A percentile compares a stretch with the other conserved stretches of the same genome.
These are phyloP conservation scores for Torrubiella hemipterigena DNA, from an alignment of 2,329 filamentous ascomycete genomes.

Conservation along the genomic window DNA sequence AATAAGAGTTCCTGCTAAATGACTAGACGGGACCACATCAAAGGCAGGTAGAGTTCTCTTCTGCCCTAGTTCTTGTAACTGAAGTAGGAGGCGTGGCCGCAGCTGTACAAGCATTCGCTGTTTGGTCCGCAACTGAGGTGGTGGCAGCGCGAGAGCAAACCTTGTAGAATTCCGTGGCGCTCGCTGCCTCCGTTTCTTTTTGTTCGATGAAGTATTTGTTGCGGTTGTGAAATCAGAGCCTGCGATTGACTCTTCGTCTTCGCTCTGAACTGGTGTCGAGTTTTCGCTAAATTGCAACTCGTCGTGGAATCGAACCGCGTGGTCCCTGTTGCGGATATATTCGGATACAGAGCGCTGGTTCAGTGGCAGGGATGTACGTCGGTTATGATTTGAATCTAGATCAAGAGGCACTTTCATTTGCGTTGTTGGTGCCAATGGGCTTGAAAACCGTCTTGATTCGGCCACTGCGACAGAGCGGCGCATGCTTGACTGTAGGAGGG, in stretches of 20 bases:
- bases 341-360: slow-evolving; percentile 24
- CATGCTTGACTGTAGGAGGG: slow-evolving; percentile 30
- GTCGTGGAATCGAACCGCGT: slow-evolving; percentile 35
- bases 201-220: slow-evolving; percentile 25
- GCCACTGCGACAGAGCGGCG: slow-evolving; percentile 20
- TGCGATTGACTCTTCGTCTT: slow-evolving; percentile 33
- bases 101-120: slow-evolving; percentile 56
- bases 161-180: slow-evolving; percentile 44
- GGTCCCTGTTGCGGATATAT: slow-evolving; percentile 23
- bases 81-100: slow-evolving; percentile 56
- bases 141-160: slow-evolving; percentile 57
- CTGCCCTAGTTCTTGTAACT: slow-evolving; percentile 56
- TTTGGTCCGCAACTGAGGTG: slow-evolving; percentile 44
- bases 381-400: not conserved
- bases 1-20: slow-evolving; percentile 41
- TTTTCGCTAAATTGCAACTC: slow-evolving; percentile 19
- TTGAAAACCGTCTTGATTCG: slow-evolving; percentile 9
- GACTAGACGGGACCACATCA: slow-evolving; percentile 61
- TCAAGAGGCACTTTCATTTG: too few relatives aligned
- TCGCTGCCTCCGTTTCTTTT: slow-evolving; percentile 29
- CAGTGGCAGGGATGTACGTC: slow-evolving; percentile 7
- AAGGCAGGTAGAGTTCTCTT: slow-evolving; percentile 54
- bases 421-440: not conserved
- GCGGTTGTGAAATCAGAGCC: slow-evolving; percentile 24
- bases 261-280: slow-evolving; percentile 23